Evolutionary conservation across 495 filamentous ascomycete genomes (phyloP).

Genomic region (Penicillium paradoxum): DNA sequence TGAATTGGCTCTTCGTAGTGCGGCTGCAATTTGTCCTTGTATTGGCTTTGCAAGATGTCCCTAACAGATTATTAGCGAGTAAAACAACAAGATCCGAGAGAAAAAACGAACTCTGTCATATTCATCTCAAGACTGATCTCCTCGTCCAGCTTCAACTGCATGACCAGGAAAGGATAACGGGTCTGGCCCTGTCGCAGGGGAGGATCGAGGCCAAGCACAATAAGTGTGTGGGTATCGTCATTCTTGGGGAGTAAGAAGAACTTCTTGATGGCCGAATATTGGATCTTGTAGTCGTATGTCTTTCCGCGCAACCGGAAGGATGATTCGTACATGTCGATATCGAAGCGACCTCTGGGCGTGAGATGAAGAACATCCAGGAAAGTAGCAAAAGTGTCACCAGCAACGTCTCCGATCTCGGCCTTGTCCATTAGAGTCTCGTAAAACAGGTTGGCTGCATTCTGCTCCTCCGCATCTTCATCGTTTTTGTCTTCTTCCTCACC

Average conservation of each 20-base stretch:
- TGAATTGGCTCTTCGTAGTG: conserved; percentile 91
- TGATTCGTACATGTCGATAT: conserved; percentile 98
- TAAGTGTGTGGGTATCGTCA: conserved; percentile 90
- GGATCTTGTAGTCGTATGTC: conserved; percentile 99
- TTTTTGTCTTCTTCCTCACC: conserved; percentile 64
- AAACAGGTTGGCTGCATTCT: conserved; percentile 90
- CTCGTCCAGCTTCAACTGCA: conserved; percentile 98
- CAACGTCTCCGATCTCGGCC: conserved; percentile 98
- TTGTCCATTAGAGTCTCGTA: conserved; percentile 98
- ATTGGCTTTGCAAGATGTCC: conserved; percentile 68
- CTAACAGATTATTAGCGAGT: conserved; percentile 22
- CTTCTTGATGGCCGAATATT: conserved; percentile 95
- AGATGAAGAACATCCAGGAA: conserved; percentile 97
- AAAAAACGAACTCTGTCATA: conserved; percentile 76
- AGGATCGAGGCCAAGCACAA: conserved; percentile 92
- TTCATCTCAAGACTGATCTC: conserved; percentile 96
- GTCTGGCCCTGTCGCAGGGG: conserved; percentile 97
- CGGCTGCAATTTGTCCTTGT: conserved; percentile 78
- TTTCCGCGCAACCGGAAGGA: conserved; percentile 97
- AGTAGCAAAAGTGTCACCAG: conserved; percentile 93
- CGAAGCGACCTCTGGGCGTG: conserved; percentile 97
- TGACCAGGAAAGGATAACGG: conserved; percentile 96
- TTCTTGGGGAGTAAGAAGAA: conserved; percentile 98
- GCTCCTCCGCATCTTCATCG: conserved; percentile 74
- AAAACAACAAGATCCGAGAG: background rate